Conservation (phyloP, 495 filamentous ascomycete genomes). For the Ramalina intermedia region DNA sequence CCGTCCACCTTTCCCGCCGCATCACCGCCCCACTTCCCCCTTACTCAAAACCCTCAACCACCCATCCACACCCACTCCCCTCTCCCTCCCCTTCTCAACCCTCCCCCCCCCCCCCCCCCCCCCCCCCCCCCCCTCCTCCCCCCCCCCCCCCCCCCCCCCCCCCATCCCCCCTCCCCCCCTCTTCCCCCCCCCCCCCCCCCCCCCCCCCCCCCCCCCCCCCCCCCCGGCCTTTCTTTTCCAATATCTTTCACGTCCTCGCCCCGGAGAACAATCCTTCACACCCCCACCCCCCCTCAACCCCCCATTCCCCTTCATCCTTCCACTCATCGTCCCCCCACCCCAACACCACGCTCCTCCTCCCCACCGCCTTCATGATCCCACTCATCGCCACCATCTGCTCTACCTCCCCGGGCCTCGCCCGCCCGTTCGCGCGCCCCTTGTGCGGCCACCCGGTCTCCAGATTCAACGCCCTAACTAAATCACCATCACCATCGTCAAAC, state of each 20-base stretch:
- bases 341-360: slow-evolving; percentile 43
- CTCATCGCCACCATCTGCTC: slow-evolving; percentile 62
- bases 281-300: slow-evolving; percentile 74
- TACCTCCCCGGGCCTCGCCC: slow-evolving; percentile 45
- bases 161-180: too few relatives aligned
- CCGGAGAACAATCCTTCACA: slow-evolving; percentile 18
- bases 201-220: neutral
- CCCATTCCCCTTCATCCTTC: slow-evolving; percentile 57
- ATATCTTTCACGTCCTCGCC: neutral
- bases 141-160: too few relatives aligned
- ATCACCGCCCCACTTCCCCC: slow-evolving; percentile 22
- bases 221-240: neutral
- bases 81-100: slow-evolving; percentile 30
- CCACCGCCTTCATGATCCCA: slow-evolving; percentile 42
- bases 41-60: slow-evolving; percentile 42
- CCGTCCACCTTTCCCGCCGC: too few relatives aligned
- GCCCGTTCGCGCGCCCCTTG: slow-evolving; percentile 50
- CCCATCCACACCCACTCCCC: slow-evolving; percentile 31
- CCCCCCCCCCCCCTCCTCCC: slow-evolving; percentile 4
- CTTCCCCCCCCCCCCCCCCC: neutral
- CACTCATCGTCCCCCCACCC: slow-evolving; percentile 65
- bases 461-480: slow-evolving; percentile 38
- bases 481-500: too few relatives aligned
- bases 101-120: slow-evolving; percentile 26
- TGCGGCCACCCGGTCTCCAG: slow-evolving; percentile 89